Conservation (phyloP, 345 rosid genomes). For the Salix exigua region DNA sequence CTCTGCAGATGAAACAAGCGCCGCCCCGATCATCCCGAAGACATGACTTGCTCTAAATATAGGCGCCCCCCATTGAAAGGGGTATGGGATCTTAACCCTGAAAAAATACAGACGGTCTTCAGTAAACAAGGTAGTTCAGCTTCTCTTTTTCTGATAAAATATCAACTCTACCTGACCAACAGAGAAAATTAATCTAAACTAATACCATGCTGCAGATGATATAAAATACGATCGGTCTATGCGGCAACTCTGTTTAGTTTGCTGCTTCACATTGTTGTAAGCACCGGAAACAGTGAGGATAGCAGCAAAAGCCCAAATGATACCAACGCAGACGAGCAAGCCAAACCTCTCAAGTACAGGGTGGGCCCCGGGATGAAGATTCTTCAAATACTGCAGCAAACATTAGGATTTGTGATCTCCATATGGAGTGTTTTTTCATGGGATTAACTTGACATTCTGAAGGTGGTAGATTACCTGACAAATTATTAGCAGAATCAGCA, state of each 20-base stretch:
- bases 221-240: constrained; percentile 65
- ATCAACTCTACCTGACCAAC: neutral
- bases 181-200: constrained; percentile 1
- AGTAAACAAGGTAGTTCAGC: neutral
- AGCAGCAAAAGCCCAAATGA: constrained; percentile 91
- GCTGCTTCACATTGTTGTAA: constrained; percentile 61
- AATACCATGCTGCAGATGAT: constrained; percentile 84
- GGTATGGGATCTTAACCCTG: constrained; percentile 89
- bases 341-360: constrained; percentile 75
- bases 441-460: neutral
- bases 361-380: constrained; percentile 21
- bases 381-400: constrained; percentile 63
- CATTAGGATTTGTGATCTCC: constrained; percentile 6
- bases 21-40: constrained; percentile 93
- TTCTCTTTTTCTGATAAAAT: neutral
- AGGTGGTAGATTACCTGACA: constrained; percentile 46
- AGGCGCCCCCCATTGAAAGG: constrained; percentile 98
- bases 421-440: neutral
- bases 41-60: constrained; percentile 91
- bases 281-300: constrained; percentile 91
- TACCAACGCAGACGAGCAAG: constrained; percentile 66
- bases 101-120: neutral
- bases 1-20: constrained; percentile 91
- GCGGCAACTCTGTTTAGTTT: constrained; percentile 75
- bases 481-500: constrained; percentile 70